Evolutionary conservation across 208 protist genomes (phyloP), one percentile per base, ranked within the genome.

Genomic region (Willaertia magna): DNA sequence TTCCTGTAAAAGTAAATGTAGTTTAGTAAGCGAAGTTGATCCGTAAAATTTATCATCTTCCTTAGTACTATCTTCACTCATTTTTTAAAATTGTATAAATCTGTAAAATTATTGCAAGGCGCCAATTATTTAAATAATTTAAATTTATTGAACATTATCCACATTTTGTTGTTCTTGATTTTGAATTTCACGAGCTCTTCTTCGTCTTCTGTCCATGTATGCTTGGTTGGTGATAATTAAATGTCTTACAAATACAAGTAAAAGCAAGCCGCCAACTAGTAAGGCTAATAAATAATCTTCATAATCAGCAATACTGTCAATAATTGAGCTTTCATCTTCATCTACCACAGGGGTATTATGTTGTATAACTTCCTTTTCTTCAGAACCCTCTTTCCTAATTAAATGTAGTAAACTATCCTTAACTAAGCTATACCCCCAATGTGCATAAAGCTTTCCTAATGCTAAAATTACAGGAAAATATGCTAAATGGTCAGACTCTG

Each of bases 391-490:
- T 20, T 59, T 2, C 18, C 6, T 16, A 30, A 67, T 34, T 34
- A 67, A 34, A 67, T 34, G 26, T 34, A 26, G 12, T 34, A 67
- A 12, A n/a, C 34, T 34, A 67, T 67, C 55, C 34, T 67, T 67
- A 34, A n/a, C 55, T 34, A 67, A n/a, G 34, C 4, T 34, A 67
- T 34, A 67, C 34, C 42, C 78, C 78, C 78, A 83, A 20, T 83
- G 43, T 22, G 14, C 74, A 67, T 87, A 83, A 11, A 88, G 22
- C 22, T 86, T 88, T 16, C 9, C n/a, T 4, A 89, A 44, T 1
- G 87, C 87, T 9, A 89, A n/a, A 7, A 75, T 34, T 3, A 88
- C 84, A 11, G 87, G 87, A 26, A 48, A 11, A 86, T 85, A 86
- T 26, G 87, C 87, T 30, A 74, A 9, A 18, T 4, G 42, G 42